Evolutionary conservation across 495 filamentous ascomycete genomes (phyloP).

Genomic region (Diplogelasinospora grovesii): DNA sequence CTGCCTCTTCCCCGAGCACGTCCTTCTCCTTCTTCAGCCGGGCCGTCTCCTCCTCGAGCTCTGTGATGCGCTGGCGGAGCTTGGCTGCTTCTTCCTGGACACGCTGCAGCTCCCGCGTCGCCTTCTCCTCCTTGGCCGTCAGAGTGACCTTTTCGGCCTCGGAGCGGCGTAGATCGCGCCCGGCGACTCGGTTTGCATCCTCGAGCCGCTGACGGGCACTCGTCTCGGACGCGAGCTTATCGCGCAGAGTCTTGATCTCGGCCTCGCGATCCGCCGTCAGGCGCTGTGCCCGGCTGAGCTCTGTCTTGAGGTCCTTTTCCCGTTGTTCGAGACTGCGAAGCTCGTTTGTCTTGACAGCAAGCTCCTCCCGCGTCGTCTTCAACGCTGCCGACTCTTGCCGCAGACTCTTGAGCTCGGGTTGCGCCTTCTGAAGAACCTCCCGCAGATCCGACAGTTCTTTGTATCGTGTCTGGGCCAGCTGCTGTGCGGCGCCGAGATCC

Average conservation of each 20-base stretch:
- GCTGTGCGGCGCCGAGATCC: slow-evolving; percentile 78
- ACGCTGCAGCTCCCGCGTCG: slow-evolving; percentile 58
- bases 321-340: slow-evolving; percentile 67
- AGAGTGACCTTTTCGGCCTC: slow-evolving; percentile 75
- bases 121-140: slow-evolving; percentile 61
- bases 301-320: slow-evolving; percentile 71
- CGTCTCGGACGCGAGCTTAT: slow-evolving; percentile 68
- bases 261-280: slow-evolving; percentile 63
- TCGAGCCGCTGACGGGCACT: slow-evolving; percentile 66
- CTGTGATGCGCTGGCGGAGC: slow-evolving; percentile 55
- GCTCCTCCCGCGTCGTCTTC: slow-evolving; percentile 62
- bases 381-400: slow-evolving; percentile 68
- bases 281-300: slow-evolving; percentile 62
- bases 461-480: slow-evolving; percentile 77
- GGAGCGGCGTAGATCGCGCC: slow-evolving; percentile 66
- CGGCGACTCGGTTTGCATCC: slow-evolving; percentile 60
- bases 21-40: slow-evolving; percentile 58
- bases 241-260: slow-evolving; percentile 69
- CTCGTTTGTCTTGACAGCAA: slow-evolving; percentile 60
- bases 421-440: slow-evolving; percentile 71
- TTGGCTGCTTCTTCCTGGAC: slow-evolving; percentile 61
- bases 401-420: slow-evolving; percentile 74
- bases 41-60: slow-evolving; percentile 64
- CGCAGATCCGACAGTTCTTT: slow-evolving; percentile 78
- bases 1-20: slow-evolving; percentile 70